These are phyloP conservation scores for Coniella lustricola DNA, from an alignment of 2,329 filamentous ascomycete species.

Conservation along the genomic window DNA sequence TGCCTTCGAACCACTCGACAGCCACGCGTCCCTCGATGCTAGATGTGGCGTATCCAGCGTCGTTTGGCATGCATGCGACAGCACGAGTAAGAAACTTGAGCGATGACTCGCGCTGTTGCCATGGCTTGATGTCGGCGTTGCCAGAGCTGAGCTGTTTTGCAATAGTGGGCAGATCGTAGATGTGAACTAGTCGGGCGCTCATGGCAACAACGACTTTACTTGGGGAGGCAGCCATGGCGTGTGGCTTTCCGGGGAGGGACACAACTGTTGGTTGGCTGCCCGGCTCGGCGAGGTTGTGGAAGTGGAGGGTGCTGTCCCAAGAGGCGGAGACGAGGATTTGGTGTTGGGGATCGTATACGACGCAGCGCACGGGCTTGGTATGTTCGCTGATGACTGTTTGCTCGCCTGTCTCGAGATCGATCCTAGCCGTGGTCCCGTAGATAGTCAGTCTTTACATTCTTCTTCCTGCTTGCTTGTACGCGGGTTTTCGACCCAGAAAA, in stretches of 20 bases:
- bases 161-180: slow-evolving; percentile 78
- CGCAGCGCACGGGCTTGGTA: slow-evolving; percentile 68
- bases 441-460: background rate
- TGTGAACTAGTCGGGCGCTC: slow-evolving; percentile 86
- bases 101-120: slow-evolving; percentile 89
- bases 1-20: slow-evolving; percentile 94
- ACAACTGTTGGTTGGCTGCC: slow-evolving; percentile 55
- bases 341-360: slow-evolving; percentile 73
- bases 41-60: slow-evolving; percentile 84
- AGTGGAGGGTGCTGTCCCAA: slow-evolving; percentile 87
- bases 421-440: slow-evolving; percentile 30
- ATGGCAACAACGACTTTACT: slow-evolving; percentile 91
- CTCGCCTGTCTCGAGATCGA: slow-evolving; percentile 66
- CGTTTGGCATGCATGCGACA: slow-evolving; percentile 93
- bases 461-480: background rate
- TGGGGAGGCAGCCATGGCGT: slow-evolving; percentile 70
- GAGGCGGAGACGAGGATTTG: slow-evolving; percentile 80
- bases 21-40: slow-evolving; percentile 94
- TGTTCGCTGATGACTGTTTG: slow-evolving; percentile 75
- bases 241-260: slow-evolving; percentile 75
- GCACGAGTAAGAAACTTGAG: slow-evolving; percentile 94
- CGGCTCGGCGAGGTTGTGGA: slow-evolving; percentile 59
- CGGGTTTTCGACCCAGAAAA: background rate
- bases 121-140: slow-evolving; percentile 59
- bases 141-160: slow-evolving; percentile 45